Conservation (phyloP, 225 moss, liverwort and hornwort species). For the Takakia lepidozioides region DNA sequence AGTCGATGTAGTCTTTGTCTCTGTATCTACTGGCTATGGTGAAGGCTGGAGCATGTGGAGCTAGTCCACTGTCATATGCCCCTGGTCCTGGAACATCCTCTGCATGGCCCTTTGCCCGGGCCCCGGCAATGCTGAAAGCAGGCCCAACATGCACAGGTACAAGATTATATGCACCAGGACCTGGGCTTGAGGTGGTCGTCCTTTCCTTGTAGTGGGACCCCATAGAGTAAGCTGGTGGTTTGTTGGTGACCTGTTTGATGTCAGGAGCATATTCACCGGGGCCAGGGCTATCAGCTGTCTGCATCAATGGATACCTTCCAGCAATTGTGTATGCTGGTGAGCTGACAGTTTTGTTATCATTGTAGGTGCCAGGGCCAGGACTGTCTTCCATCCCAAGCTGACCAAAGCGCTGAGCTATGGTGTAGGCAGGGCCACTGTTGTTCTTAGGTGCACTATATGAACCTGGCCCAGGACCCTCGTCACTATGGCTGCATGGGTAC, state of each 20-base stretch:
- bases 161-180: conserved; percentile 21
- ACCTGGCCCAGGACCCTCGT: conserved; percentile 20
- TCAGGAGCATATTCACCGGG: conserved; percentile 22
- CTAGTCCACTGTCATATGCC: conserved; percentile 13
- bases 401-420: conserved; percentile 19
- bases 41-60: conserved; percentile 16
- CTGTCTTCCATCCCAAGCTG: background rate
- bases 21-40: conserved; percentile 16
- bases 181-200: conserved; percentile 22
- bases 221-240: conserved; percentile 22
- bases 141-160: conserved; percentile 2
- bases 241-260: too few relatives aligned
- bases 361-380: conserved; percentile 48
- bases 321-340: conserved; percentile 20
- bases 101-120: background rate
- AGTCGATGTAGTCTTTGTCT: too few relatives aligned
- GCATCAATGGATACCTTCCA: conserved; percentile 1
- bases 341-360: conserved; percentile 5
- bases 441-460: conserved; percentile 10
- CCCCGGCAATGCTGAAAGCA: conserved; percentile 13
- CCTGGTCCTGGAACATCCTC: conserved; percentile 29
- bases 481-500: too few relatives aligned
- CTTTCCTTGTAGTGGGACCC: conserved; percentile 10
- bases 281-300: conserved; percentile 5
- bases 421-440: conserved; percentile 21